These are phyloP conservation scores for Selenicereus undatus DNA, from an alignment of 148 eudicot species.

Conservation along the genomic window DNA sequence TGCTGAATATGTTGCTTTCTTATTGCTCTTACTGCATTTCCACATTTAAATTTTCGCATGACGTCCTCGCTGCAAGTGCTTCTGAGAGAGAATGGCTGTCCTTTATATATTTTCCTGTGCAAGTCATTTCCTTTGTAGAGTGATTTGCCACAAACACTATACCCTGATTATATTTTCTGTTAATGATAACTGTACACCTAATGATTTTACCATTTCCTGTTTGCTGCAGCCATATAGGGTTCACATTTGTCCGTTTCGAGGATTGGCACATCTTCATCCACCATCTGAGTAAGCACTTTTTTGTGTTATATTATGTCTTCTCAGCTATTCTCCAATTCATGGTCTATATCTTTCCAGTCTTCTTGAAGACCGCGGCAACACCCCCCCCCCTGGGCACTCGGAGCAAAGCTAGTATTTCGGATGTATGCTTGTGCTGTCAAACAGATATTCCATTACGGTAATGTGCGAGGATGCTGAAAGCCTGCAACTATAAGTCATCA, in stretches of 20 bases:
- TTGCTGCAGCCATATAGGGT: conserved; percentile 35
- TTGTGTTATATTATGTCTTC: not conserved
- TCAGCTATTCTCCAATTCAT: not conserved
- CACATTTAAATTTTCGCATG: no score
- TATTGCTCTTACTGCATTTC: not conserved
- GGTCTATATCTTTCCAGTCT: not conserved
- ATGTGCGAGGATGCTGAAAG: not conserved
- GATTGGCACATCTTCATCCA: conserved; percentile 32
- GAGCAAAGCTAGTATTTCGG: not conserved
- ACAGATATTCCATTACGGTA: not conserved
- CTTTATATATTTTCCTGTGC: not conserved
- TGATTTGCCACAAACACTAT: not conserved
- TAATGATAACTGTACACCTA: not conserved
- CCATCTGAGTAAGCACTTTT: conserved; percentile 28
- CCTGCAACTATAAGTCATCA: not conserved
- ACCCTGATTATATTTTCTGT: not conserved
- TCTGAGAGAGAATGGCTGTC: not conserved
- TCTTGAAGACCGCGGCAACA: not conserved
- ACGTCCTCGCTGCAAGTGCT: not conserved
- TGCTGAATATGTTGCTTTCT: not conserved
- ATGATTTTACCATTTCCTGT: conserved; percentile 2
- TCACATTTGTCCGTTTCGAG: conserved; percentile 34
- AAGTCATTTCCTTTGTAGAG: conserved; percentile 6
- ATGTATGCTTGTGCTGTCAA: not conserved
- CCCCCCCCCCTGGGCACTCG: not conserved